phyloP scores from a whole-genome alignment of 2,329 filamentous ascomycete species.

The Dryadomyces sulphureus region DNA sequence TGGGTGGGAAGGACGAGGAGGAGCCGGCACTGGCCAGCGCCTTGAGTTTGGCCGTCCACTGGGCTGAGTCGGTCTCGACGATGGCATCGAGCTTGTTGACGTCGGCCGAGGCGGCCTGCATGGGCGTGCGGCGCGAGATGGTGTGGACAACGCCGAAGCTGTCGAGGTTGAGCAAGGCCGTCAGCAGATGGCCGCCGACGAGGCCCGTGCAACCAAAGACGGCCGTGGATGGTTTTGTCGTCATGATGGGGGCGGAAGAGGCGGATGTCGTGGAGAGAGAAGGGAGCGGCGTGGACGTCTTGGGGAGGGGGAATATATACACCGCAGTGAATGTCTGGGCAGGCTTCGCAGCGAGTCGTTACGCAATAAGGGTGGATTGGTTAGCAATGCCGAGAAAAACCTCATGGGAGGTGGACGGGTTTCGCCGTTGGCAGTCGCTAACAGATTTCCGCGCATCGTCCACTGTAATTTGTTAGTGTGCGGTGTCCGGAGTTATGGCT shows the following conservation, averaged over 20 bases:
- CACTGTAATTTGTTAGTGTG: background rate
- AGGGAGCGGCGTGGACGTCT: background rate
- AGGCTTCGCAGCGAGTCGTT: too few species aligned
- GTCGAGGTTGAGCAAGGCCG: constrained; percentile 39
- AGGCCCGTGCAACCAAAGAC: constrained; percentile 54
- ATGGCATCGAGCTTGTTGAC: constrained; percentile 48
- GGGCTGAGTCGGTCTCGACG: constrained; percentile 49
- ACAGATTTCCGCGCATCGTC: background rate
- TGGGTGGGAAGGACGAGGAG: constrained; percentile 28
- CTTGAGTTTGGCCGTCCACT: constrained; percentile 51
- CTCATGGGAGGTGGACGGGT: too few species aligned
- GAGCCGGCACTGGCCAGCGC: constrained; percentile 38
- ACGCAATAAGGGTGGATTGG: too few species aligned
- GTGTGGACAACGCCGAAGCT: constrained; percentile 41
- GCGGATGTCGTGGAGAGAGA: background rate
- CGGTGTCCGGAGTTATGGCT: too few species aligned
- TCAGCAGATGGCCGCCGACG: constrained; percentile 60
- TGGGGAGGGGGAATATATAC: too few species aligned
- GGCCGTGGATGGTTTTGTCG: constrained; percentile 13
- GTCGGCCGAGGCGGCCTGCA: constrained; percentile 27
- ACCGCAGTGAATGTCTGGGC: too few species aligned
- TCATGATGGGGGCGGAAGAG: background rate
- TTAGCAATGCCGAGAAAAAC: too few species aligned
- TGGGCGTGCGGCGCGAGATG: constrained; percentile 51
- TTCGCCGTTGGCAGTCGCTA: too few species aligned